These are phyloP conservation scores for Saccharomycopsis amapae DNA, from an alignment of 805 yeast species.

Conservation along the genomic window DNA sequence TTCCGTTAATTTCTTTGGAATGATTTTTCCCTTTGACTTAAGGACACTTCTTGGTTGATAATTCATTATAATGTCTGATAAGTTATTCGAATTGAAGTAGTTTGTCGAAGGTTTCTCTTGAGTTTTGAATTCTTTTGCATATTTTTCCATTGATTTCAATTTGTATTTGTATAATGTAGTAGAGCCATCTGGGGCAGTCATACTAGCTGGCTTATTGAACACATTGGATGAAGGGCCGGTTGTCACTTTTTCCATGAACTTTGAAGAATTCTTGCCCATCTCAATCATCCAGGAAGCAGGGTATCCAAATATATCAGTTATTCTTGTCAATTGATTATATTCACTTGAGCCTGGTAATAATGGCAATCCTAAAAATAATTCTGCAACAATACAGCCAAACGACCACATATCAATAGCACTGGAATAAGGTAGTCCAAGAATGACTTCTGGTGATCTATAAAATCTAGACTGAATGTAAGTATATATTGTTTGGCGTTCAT, in stretches of 20 bases:
- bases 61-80: slow-evolving; percentile 68
- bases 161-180: slow-evolving; percentile 25
- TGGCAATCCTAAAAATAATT: slow-evolving; percentile 84
- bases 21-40: neutral
- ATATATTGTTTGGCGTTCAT: slow-evolving; percentile 80
- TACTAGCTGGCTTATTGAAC: slow-evolving; percentile 25
- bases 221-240: slow-evolving; percentile 12
- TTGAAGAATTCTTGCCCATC: slow-evolving; percentile 77
- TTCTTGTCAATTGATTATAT: slow-evolving; percentile 80
- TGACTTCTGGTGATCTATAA: slow-evolving; percentile 91
- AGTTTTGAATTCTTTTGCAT: slow-evolving; percentile 35
- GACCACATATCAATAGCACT: slow-evolving; percentile 98
- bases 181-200: neutral
- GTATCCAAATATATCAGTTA: slow-evolving; percentile 69
- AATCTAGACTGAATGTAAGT: slow-evolving; percentile 90
- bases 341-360: slow-evolving; percentile 93
- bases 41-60: slow-evolving; percentile 46
- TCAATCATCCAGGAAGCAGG: slow-evolving; percentile 98
- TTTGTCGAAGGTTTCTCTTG: slow-evolving; percentile 77
- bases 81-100: slow-evolving; percentile 60
- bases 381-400: slow-evolving; percentile 86
- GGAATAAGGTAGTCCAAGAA: slow-evolving; percentile 85
- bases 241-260: slow-evolving; percentile 48
- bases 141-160: slow-evolving; percentile 45
- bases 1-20: slow-evolving; percentile 36